phyloP scores from a whole-genome alignment of 208 protist genomes.

The Trypanosoma theileri region DNA sequence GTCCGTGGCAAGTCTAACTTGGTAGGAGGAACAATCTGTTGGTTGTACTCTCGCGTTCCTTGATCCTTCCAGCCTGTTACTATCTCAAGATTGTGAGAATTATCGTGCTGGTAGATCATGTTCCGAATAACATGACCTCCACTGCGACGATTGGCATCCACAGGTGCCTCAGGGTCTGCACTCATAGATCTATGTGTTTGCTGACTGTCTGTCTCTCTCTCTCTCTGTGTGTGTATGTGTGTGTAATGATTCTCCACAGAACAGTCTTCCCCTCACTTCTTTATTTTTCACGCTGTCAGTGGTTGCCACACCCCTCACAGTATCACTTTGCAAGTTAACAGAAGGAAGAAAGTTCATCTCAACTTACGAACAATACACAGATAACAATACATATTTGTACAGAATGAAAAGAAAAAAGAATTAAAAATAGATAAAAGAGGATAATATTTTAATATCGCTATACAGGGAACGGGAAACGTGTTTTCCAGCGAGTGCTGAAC shows the following conservation, averaged over 20 bases:
- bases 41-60: constrained; percentile 66
- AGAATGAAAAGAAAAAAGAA: not conserved
- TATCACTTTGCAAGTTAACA: too few relatives aligned
- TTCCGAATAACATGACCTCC: constrained; percentile 81
- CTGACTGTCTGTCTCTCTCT: not conserved
- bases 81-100: constrained; percentile 55
- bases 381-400: too few relatives aligned
- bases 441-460: constrained; percentile 24
- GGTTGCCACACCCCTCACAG: too few relatives aligned
- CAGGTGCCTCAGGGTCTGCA: constrained; percentile 65
- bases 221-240: not conserved
- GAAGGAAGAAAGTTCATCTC: too few relatives aligned
- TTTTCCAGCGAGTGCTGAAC: constrained; percentile 79
- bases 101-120: constrained; percentile 76
- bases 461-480: constrained; percentile 76
- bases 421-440: not conserved
- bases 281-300: too few relatives aligned
- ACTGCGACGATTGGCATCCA: constrained; percentile 48
- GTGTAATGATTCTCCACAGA: too few relatives aligned
- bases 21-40: constrained; percentile 59
- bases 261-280: too few relatives aligned
- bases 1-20: constrained; percentile 32
- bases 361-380: too few relatives aligned
- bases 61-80: constrained; percentile 74
- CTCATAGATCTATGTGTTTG: constrained; percentile 40